Base-by-base conservation (phyloP, 2,329 filamentous ascomycete genomes). In the Aspergillus unguis region DNA sequence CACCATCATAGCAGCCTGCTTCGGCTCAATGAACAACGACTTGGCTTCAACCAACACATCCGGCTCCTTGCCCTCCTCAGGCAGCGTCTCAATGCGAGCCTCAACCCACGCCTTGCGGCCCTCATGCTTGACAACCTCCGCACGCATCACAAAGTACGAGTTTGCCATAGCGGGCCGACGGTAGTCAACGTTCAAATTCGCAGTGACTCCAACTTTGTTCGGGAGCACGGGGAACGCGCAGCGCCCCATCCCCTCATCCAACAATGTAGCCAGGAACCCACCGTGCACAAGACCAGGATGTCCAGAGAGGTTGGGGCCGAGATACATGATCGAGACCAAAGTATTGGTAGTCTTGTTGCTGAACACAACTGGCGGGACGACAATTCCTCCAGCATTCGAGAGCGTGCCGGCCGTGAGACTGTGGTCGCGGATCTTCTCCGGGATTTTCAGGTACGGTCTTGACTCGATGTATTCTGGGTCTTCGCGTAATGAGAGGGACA, bases 101-200 rank as follows among this genome's bases (percentile, higher is more conserved):
- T 88, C 86, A 1, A 96, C 90, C 90, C 90, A 96, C 9, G 91
- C 92, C 77, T 97, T 97, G 57, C 94, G 81, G 1, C 94, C 92
- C 67, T 97, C 91, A 1, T 92, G 88, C 75, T 87, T 92, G 7
- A 83, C 85, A 23, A 92, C 96, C 67, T 84, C 82, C 3, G 90
- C 92, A 56, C 82, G 80, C 53, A 99, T 74, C 40, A 95, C 89
- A 29, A 95, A 77, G 66, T 87, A 94, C 55, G 82, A 82, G 25
- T 84, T 82, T 5, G 91, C 90, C 62, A 82, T 84, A 41, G 88
- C 86, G 4, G 94, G 94, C 56, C 84, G 84, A 62, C 87, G 85
- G 73, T 96, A 99, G 71, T 95, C 86, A 55, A 85, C 77, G 59
- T 82, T 91, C 62, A 99, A 75, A 65, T 86, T 92, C 47, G 92